Conservation (phyloP, 176 grass and related monocot genomes). For the Chloris gayana region DNA sequence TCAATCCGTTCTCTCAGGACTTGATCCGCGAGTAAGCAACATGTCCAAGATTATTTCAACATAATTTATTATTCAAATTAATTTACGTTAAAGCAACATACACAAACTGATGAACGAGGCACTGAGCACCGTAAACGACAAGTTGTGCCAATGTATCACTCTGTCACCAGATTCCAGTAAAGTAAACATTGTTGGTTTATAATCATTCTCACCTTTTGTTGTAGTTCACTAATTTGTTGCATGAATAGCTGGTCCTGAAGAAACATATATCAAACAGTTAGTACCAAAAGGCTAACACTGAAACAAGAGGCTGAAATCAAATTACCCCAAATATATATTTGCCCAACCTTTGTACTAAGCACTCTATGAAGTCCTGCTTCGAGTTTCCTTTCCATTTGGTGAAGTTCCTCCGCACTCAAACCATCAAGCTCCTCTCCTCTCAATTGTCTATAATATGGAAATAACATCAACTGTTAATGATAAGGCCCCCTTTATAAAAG, state of each 20-base stretch:
- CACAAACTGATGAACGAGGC: background rate
- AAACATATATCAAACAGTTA: conserved; percentile 4
- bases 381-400: conserved; percentile 81
- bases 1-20: background rate
- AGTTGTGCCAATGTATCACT: background rate
- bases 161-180: conserved; percentile 1
- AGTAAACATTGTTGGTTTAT: background rate
- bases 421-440: conserved; percentile 87
- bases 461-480: background rate
- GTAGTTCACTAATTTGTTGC: conserved; percentile 74
- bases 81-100: background rate
- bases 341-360: conserved; percentile 76
- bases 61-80: background rate
- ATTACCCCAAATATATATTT: background rate
- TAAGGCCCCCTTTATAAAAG: conserved; percentile 9
- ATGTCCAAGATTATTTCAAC: conserved; percentile 12
- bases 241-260: conserved; percentile 71
- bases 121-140: background rate
- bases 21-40: background rate
- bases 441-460: conserved; percentile 64
- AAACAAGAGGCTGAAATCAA: conserved; percentile 12
- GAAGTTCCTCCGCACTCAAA: conserved; percentile 69
- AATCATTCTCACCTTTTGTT: conserved; percentile 63
- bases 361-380: conserved; percentile 74
- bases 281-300: conserved; percentile 10